phyloP scores from a whole-genome alignment of 148 eudicot species.

The Pharnaceum exiguum region DNA sequence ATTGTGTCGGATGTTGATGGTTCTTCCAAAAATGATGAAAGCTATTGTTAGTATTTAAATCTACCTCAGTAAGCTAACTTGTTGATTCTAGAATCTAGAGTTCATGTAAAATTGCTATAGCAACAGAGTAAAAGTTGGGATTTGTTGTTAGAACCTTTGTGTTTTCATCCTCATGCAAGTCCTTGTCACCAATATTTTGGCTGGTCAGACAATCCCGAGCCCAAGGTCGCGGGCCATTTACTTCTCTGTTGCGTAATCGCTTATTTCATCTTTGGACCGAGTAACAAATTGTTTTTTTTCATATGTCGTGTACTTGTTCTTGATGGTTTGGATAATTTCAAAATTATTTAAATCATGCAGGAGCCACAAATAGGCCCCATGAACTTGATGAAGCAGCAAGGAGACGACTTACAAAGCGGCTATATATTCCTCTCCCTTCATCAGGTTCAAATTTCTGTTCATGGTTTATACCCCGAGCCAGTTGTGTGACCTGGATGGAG shows the following conservation, averaged over 20 bases:
- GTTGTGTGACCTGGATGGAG: neutral
- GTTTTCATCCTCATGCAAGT: neutral
- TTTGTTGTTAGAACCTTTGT: neutral
- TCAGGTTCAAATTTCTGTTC: conserved; percentile 44
- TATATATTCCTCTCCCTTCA: conserved; percentile 92
- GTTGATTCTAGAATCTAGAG: no score
- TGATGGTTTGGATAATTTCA: neutral
- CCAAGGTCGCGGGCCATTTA: neutral
- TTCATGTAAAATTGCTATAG: no score
- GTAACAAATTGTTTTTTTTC: neutral
- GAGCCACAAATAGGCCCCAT: conserved; percentile 99
- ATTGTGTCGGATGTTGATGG: no score
- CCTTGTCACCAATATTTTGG: neutral
- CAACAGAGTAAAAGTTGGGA: no score
- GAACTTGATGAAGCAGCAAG: conserved; percentile 99
- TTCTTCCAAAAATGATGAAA: no score
- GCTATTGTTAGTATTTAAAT: no score
- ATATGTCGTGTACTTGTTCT: neutral
- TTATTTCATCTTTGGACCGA: neutral
- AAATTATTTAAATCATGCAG: conserved; percentile 31
- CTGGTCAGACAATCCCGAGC: neutral
- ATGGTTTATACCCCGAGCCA: conserved; percentile 6
- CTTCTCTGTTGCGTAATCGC: neutral
- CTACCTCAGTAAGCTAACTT: no score
- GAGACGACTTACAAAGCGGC: conserved; percentile 92